phyloP scores from a whole-genome alignment of 2,329 filamentous ascomycete genomes.

The Teratosphaeria zuluensis region DNA sequence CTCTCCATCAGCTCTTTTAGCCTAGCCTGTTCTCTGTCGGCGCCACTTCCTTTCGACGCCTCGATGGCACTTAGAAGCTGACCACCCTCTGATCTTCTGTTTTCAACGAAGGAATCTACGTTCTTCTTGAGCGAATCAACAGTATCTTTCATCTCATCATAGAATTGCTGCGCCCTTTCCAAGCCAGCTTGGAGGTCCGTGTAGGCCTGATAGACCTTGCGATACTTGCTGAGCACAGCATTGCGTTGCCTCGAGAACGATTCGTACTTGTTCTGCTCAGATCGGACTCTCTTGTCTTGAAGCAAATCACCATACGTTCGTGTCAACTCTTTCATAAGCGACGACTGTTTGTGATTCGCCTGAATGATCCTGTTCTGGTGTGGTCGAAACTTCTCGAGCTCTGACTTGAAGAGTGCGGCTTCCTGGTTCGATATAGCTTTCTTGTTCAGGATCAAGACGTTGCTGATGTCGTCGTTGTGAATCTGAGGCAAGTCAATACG shows the following conservation, averaged over 20 bases:
- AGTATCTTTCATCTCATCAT: conserved; percentile 89
- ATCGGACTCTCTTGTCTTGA: conserved; percentile 85
- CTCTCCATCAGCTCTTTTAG: conserved; percentile 87
- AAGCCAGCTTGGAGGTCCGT: conserved; percentile 80
- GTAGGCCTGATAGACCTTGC: conserved; percentile 85
- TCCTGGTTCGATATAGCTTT: conserved; percentile 92
- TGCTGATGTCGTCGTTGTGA: conserved; percentile 93
- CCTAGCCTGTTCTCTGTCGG: conserved; percentile 77
- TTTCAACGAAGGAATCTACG: conserved; percentile 93
- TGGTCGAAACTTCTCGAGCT: conserved; percentile 93
- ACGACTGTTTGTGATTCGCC: conserved; percentile 89
- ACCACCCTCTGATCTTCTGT: conserved; percentile 80
- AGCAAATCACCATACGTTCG: conserved; percentile 75
- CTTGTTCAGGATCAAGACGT: conserved; percentile 94
- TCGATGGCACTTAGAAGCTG: conserved; percentile 85
- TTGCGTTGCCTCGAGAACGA: conserved; percentile 72
- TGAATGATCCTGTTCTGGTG: conserved; percentile 86
- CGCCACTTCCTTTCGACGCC: conserved; percentile 57
- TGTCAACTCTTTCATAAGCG: conserved; percentile 90
- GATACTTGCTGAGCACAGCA: conserved; percentile 75
- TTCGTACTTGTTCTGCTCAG: conserved; percentile 94
- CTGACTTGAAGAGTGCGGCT: conserved; percentile 81
- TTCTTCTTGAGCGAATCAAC: conserved; percentile 90
- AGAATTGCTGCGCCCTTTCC: conserved; percentile 82
- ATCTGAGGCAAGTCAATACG: conserved; percentile 46